Evolutionary conservation across 331 rosid genomes (phyloP).

Genomic region (Erythrophleum ivorense): DNA sequence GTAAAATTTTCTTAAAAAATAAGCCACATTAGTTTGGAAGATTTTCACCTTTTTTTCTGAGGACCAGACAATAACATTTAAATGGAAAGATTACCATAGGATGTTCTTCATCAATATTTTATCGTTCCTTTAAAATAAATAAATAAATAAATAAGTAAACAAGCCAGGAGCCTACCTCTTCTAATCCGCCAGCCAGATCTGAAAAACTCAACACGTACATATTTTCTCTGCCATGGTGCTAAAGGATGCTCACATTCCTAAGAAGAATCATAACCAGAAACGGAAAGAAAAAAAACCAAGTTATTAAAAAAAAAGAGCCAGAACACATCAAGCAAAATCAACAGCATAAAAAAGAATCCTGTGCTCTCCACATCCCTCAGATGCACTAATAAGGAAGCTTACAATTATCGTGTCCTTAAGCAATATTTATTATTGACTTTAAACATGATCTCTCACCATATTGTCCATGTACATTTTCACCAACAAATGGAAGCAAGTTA

Average conservation of each 20-base stretch:
- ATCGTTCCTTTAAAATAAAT: background rate
- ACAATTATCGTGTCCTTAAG: constrained; percentile 3
- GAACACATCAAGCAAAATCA: constrained; percentile 11
- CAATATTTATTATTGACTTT: constrained; percentile 13
- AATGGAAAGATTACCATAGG: background rate
- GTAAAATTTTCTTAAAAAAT: constrained; percentile 19
- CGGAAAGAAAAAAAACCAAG: constrained; percentile 28
- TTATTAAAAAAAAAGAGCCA: constrained; percentile 23
- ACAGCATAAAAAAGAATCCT: constrained; percentile 21
- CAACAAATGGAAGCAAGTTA: background rate
- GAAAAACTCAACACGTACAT: constrained; percentile 73
- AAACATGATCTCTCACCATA: constrained; percentile 11
- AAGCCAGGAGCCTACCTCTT: constrained; percentile 56
- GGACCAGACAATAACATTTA: constrained; percentile 14
- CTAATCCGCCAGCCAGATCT: constrained; percentile 98
- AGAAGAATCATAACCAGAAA: constrained; percentile 32
- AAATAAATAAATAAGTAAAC: constrained; percentile 15
- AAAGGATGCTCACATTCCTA: constrained; percentile 91
- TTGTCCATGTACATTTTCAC: background rate
- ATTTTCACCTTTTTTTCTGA: background rate
- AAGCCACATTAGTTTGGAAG: background rate
- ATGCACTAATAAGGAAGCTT: constrained; percentile 24
- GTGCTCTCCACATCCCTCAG: background rate
- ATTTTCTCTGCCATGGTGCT: constrained; percentile 72
- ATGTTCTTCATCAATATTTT: background rate